A percentile compares a stretch with the other conserved stretches of the same genome.
phyloP scores from a whole-genome alignment of 371 early-diverging fungal genomes.

The Circinella umbellata region DNA sequence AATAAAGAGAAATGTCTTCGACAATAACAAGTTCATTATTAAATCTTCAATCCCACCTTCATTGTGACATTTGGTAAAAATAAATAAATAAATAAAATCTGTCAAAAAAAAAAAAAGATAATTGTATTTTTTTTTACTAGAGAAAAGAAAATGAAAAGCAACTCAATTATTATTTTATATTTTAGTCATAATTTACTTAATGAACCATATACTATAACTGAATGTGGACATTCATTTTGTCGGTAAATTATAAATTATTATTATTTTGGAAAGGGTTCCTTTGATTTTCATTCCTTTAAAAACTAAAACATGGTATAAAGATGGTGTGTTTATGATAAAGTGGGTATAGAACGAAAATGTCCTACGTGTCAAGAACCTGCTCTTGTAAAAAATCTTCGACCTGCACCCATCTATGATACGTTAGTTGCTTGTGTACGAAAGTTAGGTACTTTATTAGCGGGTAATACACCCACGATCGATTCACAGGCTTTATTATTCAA shows the following conservation, averaged over 20 bases:
- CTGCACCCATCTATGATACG: conserved; percentile 29
- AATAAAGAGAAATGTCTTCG: no score
- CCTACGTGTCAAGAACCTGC: conserved; percentile 32
- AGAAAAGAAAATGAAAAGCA: no score
- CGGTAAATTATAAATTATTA: conserved; percentile 11
- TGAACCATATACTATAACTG: conserved; percentile 21
- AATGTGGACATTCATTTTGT: conserved; percentile 38
- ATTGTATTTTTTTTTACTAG: no score
- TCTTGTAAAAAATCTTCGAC: conserved; percentile 27
- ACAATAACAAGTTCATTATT: conserved; percentile 17
- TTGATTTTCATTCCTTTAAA: conserved; percentile 8
- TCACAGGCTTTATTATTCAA: neutral
- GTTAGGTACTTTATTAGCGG: conserved; percentile 11
- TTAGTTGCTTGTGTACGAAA: conserved; percentile 28
- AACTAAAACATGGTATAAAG: conserved; percentile 1
- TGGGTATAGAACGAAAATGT: conserved; percentile 21
- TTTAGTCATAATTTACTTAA: conserved; percentile 18
- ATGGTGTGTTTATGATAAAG: conserved; percentile 18
- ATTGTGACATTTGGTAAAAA: conserved; percentile 25
- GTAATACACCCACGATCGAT: neutral
- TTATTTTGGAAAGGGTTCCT: no score
- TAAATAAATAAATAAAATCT: no score
- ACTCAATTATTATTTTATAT: no score
- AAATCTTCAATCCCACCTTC: conserved; percentile 17
- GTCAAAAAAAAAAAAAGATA: no score